phyloP scores from a whole-genome alignment of 306 rosid genomes.

The Prunus kanzakura region DNA sequence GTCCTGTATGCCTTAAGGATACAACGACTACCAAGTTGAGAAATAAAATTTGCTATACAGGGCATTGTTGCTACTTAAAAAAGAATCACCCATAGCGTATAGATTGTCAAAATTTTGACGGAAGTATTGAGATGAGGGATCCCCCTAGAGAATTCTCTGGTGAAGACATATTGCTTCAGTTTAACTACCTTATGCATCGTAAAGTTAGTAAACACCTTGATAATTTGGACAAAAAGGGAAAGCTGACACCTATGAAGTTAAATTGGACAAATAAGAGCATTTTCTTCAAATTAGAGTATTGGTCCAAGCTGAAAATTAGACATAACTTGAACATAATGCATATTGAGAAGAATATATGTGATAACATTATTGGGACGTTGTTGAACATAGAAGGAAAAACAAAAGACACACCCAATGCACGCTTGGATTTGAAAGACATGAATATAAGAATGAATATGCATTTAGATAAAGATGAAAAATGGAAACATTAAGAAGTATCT shows the following conservation, averaged over 20 bases:
- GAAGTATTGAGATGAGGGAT: background rate
- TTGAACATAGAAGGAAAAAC: background rate
- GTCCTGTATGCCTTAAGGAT: background rate
- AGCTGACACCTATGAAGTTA: too few relatives aligned
- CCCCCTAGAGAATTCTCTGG: background rate
- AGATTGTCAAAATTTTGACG: background rate
- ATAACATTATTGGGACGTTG: background rate
- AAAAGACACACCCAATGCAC: background rate
- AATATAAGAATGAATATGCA: too few relatives aligned
- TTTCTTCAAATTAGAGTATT: background rate
- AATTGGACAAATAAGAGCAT: conserved; percentile 7
- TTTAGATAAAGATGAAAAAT: too few relatives aligned
- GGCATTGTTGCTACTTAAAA: background rate
- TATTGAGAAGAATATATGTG: background rate
- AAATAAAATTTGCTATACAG: background rate
- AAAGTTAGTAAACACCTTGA: background rate
- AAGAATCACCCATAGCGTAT: background rate
- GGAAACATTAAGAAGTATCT: too few relatives aligned
- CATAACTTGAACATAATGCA: conserved; percentile 1
- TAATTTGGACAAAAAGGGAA: background rate
- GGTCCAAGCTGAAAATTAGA: background rate
- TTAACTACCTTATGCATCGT: background rate
- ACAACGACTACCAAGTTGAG: too few relatives aligned
- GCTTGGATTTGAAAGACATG: background rate
- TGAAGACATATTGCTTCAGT: background rate